phyloP scores from a whole-genome alignment of 2,329 filamentous ascomycete genomes.

The Tolypocladium tundrense region DNA sequence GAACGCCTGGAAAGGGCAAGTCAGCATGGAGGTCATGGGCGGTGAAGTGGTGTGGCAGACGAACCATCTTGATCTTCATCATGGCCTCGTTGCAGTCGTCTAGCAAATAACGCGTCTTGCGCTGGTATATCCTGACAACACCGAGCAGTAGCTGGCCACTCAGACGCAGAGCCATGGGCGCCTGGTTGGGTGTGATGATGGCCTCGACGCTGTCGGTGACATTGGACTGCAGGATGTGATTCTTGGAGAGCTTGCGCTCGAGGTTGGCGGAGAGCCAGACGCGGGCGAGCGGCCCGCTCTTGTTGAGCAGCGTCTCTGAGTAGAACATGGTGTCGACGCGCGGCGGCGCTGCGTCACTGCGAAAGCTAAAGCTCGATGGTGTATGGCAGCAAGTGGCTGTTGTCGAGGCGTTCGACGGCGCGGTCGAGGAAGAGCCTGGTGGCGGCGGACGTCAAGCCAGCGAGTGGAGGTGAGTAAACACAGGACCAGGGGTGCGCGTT shows the following conservation, averaged over 20 bases:
- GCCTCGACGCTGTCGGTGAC: slow-evolving; percentile 90
- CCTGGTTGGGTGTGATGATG: slow-evolving; percentile 87
- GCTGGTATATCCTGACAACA: slow-evolving; percentile 94
- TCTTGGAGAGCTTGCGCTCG: slow-evolving; percentile 96
- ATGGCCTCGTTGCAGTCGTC: slow-evolving; percentile 97
- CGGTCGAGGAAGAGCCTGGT: slow-evolving; percentile 4
- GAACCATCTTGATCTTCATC: slow-evolving; percentile 97
- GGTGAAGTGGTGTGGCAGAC: slow-evolving; percentile 9
- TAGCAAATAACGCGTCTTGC: slow-evolving; percentile 90
- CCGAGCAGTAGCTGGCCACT: slow-evolving; percentile 90
- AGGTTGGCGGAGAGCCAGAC: slow-evolving; percentile 98
- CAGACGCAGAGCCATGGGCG: slow-evolving; percentile 86
- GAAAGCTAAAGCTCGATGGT: neutral
- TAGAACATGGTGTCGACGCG: slow-evolving; percentile 71
- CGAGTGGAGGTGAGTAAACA: slow-evolving; percentile 19
- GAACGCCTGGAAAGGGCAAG: slow-evolving; percentile 58
- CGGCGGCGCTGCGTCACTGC: slow-evolving; percentile 18
- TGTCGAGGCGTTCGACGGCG: neutral
- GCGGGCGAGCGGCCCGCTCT: slow-evolving; percentile 92
- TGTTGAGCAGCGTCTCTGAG: slow-evolving; percentile 87
- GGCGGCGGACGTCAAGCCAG: slow-evolving; percentile 5
- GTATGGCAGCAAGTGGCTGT: neutral
- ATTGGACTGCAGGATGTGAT: slow-evolving; percentile 88
- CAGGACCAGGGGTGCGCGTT: slow-evolving; percentile 19
- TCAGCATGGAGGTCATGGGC: slow-evolving; percentile 12